Conservation (phyloP, 2,329 filamentous ascomycete genomes). For the Ophiosphaerella herpotricha region DNA sequence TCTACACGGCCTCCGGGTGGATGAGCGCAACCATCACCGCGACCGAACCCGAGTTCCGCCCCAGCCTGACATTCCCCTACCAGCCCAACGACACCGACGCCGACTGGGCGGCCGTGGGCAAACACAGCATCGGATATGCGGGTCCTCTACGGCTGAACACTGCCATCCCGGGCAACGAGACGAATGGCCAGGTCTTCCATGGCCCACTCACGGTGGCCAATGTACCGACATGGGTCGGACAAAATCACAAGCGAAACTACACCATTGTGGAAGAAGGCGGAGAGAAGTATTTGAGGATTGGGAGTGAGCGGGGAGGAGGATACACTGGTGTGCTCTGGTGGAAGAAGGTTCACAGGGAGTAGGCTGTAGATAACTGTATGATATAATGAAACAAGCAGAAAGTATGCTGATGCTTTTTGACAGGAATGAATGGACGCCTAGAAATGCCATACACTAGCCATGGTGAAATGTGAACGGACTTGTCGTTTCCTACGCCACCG, state of each 20-base stretch:
- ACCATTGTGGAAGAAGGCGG: slow-evolving; percentile 23
- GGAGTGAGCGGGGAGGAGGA: slow-evolving; percentile 28
- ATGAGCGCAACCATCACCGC: slow-evolving; percentile 36
- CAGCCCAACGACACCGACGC: slow-evolving; percentile 23
- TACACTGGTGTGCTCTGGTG: slow-evolving; percentile 30
- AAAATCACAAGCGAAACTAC: slow-evolving; percentile 27
- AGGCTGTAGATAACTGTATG: not conserved
- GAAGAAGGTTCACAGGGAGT: slow-evolving; percentile 16
- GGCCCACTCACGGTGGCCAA: slow-evolving; percentile 32
- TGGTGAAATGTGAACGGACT: too few species aligned
- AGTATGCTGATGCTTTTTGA: not conserved
- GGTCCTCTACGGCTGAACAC: slow-evolving; percentile 24
- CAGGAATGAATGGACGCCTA: too few species aligned
- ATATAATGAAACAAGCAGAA: not conserved
- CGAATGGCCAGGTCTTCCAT: slow-evolving; percentile 30
- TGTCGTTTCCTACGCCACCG: not conserved
- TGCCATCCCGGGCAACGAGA: slow-evolving; percentile 18
- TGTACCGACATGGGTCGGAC: slow-evolving; percentile 30
- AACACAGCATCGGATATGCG: slow-evolving; percentile 34
- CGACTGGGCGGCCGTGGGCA: slow-evolving; percentile 37
- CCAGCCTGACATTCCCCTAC: slow-evolving; percentile 29
- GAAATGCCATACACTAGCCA: not conserved
- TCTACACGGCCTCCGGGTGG: slow-evolving; percentile 30
- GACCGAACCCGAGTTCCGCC: slow-evolving; percentile 25
- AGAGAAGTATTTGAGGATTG: slow-evolving; percentile 24